Base-by-base conservation (phyloP, 345 rosid genomes). In the Eucalyptus sp. region DNA sequence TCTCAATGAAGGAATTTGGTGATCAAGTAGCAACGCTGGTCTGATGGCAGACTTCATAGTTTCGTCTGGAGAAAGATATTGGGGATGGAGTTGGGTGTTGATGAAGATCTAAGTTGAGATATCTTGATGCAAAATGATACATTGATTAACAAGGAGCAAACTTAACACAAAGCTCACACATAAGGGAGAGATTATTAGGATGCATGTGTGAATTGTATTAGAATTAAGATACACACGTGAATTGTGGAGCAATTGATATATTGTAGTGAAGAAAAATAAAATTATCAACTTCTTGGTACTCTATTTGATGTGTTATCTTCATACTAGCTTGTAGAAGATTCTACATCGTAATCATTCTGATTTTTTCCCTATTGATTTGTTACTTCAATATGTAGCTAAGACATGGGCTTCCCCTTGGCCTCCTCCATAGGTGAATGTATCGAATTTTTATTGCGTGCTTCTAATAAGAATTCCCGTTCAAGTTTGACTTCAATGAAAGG, bases 161-260 rank as follows among this genome's bases (percentile, higher is more conserved):
- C 27, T 24, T 56, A 56, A 8, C 62, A 4, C 5, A 22, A 8
- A 56, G 5, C 29, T 56, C 62, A 56, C 5, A 2, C 5, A 24
- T 56, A 24, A 56, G 12, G 3, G 6, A 20, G 62, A 22, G 27
- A 56, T 56, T 56, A 9, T 11, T 56, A 24, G 29, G 27, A 56
- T 56, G 62, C 13, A 56, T 1, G 3, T 56, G 12, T 56, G 27
- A 56, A 4, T 24, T 22, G 2, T 56, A 24, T 56, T 56, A 56
- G 27, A 56, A 56, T 56, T 56, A 56, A 3, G 13, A 22, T 4
- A 56, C 0, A 22, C 1, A 0, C 0, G 13, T 56, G 5, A 56
- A 52, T 52, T 56, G 12, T 24, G 12, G 29, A 56, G 29, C 62
- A 22, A 56, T 24, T 24, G 6, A 24, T 56, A 56, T 7, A 52